phyloP scores from a whole-genome alignment of 2,329 filamentous ascomycete genomes.

The Pseudocercospora fuligena region DNA sequence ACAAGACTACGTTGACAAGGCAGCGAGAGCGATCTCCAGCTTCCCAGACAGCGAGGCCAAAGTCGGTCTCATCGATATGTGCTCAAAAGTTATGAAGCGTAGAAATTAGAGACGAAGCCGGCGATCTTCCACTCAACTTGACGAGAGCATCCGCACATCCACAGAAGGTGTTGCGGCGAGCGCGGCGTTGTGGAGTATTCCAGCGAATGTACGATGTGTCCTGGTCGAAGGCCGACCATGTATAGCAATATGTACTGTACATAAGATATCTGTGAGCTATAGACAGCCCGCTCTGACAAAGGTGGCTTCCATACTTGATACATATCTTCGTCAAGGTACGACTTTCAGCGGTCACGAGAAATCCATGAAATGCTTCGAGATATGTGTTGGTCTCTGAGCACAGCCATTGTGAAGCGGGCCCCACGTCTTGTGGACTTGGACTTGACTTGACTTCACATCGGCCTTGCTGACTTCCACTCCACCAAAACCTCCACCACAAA shows the following conservation, averaged over 20 bases:
- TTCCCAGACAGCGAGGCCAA: constrained; percentile 98
- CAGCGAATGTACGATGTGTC: not conserved
- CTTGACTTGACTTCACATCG: constrained; percentile 14
- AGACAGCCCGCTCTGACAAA: constrained; percentile 1
- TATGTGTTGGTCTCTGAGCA: not conserved
- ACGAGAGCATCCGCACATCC: not conserved
- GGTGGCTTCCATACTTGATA: not conserved
- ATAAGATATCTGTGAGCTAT: constrained; percentile 3
- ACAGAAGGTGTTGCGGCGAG: not conserved
- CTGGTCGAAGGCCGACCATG: constrained; percentile 5
- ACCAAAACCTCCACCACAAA: not conserved
- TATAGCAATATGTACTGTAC: constrained; percentile 9
- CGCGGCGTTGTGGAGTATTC: constrained; percentile 9
- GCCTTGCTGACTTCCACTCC: not conserved
- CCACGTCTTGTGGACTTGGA: not conserved
- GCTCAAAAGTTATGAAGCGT: constrained; percentile 84
- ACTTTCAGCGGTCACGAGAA: not conserved
- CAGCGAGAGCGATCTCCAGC: constrained; percentile 77
- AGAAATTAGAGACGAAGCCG: constrained; percentile 66
- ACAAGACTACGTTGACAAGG: constrained; percentile 87
- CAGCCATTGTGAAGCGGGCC: not conserved
- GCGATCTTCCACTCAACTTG: not conserved
- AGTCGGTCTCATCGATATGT: constrained; percentile 89
- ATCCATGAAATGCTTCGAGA: not conserved
- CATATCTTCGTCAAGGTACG: not conserved